Percentiles rank a stretch among this genome's conserved stretches.
Evolutionary conservation across 192 early-diverging fungal genomes (phyloP).

Genomic region (Dimargaris cristalligena): DNA sequence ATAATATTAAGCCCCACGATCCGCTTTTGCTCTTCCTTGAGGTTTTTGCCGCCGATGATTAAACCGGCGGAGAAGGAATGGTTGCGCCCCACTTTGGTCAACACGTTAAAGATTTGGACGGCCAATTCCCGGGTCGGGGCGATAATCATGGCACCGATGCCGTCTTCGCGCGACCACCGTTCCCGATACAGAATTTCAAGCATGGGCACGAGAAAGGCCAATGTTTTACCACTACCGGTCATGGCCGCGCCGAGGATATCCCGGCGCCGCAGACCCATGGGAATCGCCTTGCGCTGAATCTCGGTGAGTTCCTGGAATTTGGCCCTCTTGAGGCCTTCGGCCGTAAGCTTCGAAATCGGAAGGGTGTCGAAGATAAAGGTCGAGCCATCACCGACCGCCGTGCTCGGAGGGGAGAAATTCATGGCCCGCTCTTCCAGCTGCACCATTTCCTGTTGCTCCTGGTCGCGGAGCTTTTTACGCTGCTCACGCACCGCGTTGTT

Average conservation of each 20-base stretch:
- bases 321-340: constrained; percentile 54
- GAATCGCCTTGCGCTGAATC: constrained; percentile 70
- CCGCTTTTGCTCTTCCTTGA: constrained; percentile 57
- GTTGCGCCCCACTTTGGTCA: constrained; percentile 48
- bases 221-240: constrained; percentile 72
- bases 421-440: constrained; percentile 22
- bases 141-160: constrained; percentile 64
- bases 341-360: constrained; percentile 21
- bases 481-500: too few relatives aligned
- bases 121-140: constrained; percentile 67
- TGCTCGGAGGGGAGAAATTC: constrained; percentile 12
- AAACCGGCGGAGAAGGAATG: constrained; percentile 83
- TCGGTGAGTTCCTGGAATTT: constrained; percentile 89
- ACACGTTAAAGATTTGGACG: constrained; percentile 84
- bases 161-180: constrained; percentile 70
- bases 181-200: constrained; percentile 67
- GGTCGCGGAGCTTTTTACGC: constrained; percentile 19
- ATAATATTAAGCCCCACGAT: constrained; percentile 67
- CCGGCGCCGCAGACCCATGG: constrained; percentile 43
- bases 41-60: constrained; percentile 87
- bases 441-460: constrained; percentile 18
- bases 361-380: constrained; percentile 14
- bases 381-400: constrained; percentile 13
- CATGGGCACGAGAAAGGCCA: constrained; percentile 62
- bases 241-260: constrained; percentile 77